Conservation (phyloP, 2,329 filamentous ascomycete species). For the Xylaria sp. region DNA sequence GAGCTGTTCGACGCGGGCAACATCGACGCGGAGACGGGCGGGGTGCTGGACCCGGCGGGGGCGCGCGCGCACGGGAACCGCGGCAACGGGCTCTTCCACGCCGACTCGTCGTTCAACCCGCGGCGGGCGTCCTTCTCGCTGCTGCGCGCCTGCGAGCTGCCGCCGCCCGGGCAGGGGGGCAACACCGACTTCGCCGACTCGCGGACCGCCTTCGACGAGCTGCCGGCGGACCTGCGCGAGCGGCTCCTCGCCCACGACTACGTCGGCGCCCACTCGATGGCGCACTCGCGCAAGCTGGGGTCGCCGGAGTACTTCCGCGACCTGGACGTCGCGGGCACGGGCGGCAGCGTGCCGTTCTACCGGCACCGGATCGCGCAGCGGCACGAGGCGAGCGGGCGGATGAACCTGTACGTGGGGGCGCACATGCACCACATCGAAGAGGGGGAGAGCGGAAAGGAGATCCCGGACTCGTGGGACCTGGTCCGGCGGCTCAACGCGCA, state of each 20-base stretch:
- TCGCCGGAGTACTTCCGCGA: constrained; percentile 52
- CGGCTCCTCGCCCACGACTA: constrained; percentile 45
- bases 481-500: constrained; percentile 49
- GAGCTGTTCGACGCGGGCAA: constrained; percentile 63
- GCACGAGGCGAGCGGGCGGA: constrained; percentile 54
- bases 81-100: constrained; percentile 57
- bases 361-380: constrained; percentile 53
- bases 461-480: constrained; percentile 41
- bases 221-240: constrained; percentile 40
- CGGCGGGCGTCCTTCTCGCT: constrained; percentile 55
- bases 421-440: constrained; percentile 57
- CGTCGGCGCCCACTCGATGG: constrained; percentile 53
- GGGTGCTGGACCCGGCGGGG: constrained; percentile 24
- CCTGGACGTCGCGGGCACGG: constrained; percentile 47
- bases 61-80: constrained; percentile 28
- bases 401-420: constrained; percentile 56
- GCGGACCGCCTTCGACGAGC: constrained; percentile 52
- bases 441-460: constrained; percentile 38
- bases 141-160: constrained; percentile 52
- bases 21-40: constrained; percentile 45
- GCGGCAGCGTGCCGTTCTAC: constrained; percentile 40
- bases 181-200: constrained; percentile 58
- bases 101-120: constrained; percentile 59
- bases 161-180: constrained; percentile 50
- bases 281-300: constrained; percentile 55